Evolutionary conservation across 495 filamentous ascomycete genomes (phyloP), one percentile per base, ranked within the genome.

Genomic region (Neurospora intermedia): DNA sequence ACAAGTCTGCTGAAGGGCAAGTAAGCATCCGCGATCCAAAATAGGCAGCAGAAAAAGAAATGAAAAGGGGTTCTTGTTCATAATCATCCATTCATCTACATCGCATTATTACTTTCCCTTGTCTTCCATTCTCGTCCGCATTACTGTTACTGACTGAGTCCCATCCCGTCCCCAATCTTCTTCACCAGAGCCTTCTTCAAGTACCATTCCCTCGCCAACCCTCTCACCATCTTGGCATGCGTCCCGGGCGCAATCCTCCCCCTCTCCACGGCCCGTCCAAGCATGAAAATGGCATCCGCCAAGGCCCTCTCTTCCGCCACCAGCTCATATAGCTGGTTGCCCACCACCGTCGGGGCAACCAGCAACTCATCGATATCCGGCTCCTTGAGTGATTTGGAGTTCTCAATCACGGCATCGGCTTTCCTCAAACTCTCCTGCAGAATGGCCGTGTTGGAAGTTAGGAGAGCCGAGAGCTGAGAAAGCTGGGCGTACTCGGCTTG

Each of bases 271-370:
- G 91, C 96, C 59, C 89, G 85, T 38, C 93, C 93, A 48, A 99
- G 85, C 35, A 94, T 89, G 77, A 93, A 96, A 74, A 97, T 89
- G 35, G 92, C 91, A 75, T 97, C 94, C 71, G 90, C 91, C 45
- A 96, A 86, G 8, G 90, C 93, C 69, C 90, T 86, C 79, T 97
- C 95, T 79, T 98, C 96, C 2, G 93, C 91, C 31, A 93, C 92
- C 3, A 94, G 83, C 73, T 91, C 90, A 80, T 97, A 99, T 71
- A 99, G 83, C 85, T 99, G 96, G 76, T 92, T 92, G 8, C 91
- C 94, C 27, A 97, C 94, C 4, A 98, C 92, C 0, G 94, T 97
- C 1, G 94, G 93, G 7, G 94, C 94, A n/a, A 98, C 93, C 11
- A 99, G 85, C 42, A 98, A 85, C 40, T 96, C 92, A 82, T 99